Evolutionary conservation across 331 rosid species (phyloP), one percentile per base, ranked within the genome.

Genomic region (Rhamnella rubrinervis): DNA sequence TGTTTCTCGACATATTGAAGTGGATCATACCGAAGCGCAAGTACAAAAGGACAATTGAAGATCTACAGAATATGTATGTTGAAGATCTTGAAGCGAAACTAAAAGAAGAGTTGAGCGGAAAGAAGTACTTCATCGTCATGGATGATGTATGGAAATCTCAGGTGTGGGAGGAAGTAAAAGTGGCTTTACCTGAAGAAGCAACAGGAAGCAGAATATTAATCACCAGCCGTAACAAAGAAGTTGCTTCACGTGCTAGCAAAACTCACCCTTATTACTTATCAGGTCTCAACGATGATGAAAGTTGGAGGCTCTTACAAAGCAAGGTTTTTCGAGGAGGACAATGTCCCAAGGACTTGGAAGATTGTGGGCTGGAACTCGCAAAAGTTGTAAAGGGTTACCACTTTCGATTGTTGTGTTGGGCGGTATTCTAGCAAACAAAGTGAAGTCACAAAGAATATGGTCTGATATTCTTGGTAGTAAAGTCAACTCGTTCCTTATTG

Each of bases 101-200:
- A 1, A 8, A 7, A 16, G 0, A 0, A 7, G 0, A 56, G 9
- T 65, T 18, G 12, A 17, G 18, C 12, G 59, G 59, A 11, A 59
- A 13, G 7, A 59, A 26, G 12, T 69, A 63, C 58, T 40, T 69
- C 13, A 21, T 69, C 0, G 37, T 77, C 15, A 0, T 77, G 2
- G 81, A 77, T 70, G 68, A 76, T 40, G 70, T 70, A 8, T 76
- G 80, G 80, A 55, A 15, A 17, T 5, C 21, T 53, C 58, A 53
- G 6, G 19, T 20, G 11, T 53, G 58, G 58, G 20, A 16, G 7
- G 19, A 20, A 16, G 9, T 53, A 53, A 53, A 9, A 17, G 5
- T 9, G 17, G 58, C 58, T 17, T 18, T 53, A 4, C 58, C 58
- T 53, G 19, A 53, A 8, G 23, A 53, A 2, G 5, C 1, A n/a